A percentile compares a stretch with the other conserved stretches of the same genome.
These are phyloP conservation scores for Circinella minor DNA, from an alignment of 371 early-diverging fungal genomes.

Conservation along the genomic window DNA sequence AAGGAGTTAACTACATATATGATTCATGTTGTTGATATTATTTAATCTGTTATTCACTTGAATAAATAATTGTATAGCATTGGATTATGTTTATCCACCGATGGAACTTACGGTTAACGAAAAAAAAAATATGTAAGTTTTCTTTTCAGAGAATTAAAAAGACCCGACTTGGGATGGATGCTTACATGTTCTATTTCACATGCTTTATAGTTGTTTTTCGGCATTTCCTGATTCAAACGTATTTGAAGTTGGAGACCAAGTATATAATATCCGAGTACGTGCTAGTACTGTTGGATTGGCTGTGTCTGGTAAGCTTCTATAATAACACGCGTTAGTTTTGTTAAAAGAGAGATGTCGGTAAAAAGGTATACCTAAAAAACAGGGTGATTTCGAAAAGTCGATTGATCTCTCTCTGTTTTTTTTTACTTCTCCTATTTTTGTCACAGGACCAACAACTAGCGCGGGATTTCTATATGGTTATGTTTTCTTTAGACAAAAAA, in stretches of 20 bases:
- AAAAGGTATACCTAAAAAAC: too few species aligned
- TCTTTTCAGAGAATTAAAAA: background rate
- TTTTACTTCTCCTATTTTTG: conserved; percentile 2
- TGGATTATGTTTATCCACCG: conserved; percentile 87
- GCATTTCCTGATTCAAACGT: conserved; percentile 96
- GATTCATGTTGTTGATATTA: too few species aligned
- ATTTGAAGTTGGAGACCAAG: conserved; percentile 89
- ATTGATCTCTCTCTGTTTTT: background rate
- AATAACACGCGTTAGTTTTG: too few species aligned
- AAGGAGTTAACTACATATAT: too few species aligned
- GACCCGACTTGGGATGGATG: background rate
- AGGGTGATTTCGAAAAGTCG: background rate
- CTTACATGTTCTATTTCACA: background rate
- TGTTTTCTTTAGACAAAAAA: conserved; percentile 93
- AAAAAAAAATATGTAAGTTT: conserved; percentile 79
- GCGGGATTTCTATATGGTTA: conserved; percentile 89
- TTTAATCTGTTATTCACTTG: too few species aligned
- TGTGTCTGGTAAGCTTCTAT: conserved; percentile 54
- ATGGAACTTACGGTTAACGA: conserved; percentile 75
- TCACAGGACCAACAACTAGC: conserved; percentile 62
- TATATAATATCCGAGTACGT: conserved; percentile 88
- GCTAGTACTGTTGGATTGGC: conserved; percentile 64
- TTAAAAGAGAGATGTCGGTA: too few species aligned
- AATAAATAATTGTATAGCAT: conserved; percentile 49
- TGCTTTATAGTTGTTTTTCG: conserved; percentile 76